Evolutionary conservation across 2,329 filamentous ascomycete species (phyloP), one percentile per base, ranked within the genome.

Genomic region (Colletotrichum sp.): DNA sequence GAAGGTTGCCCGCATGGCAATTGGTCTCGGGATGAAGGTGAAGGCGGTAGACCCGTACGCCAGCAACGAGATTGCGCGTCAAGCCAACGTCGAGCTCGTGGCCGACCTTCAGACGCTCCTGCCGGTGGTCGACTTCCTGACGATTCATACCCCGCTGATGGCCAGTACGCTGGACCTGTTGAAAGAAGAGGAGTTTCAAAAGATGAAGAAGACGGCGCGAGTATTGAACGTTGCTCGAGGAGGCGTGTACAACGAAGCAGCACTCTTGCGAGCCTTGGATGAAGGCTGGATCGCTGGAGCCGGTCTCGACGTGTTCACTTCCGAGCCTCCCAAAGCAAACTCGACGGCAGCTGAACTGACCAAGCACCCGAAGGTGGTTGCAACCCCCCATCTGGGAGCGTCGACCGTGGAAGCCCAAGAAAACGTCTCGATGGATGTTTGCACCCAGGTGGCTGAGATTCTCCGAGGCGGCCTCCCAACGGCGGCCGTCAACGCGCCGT

Each of bases 401-500:
- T 95, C 93, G 0, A 97, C 95, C 0, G 90, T 94, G 39, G 95
- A 97, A 87, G 95, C 95, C 0, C 94, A 97, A 82, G 94, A 96
- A 81, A 96, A 96, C 77, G 94, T 96, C 5, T 94, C 93, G 2
- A 90, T 96, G 77, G 95, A 96, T 79, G 95, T 96, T 11, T 96
- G 94, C 83, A 93, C 93, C 39, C 94, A 97, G 84, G 94, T 96
- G 15, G 88, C 94, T 0, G 90, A 93, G 74, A 95, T 96, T 57
- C 87, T 97, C 4, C 87, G 88, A 0, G 94, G 94, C 5, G 93
- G 93, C 1, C 87, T 96, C 2, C 94, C 95, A 0, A 94, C 94
- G 2, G 92, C 90, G 25, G 94, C 94, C 7, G 94, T 96, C 81
- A 96, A 97, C 78, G 94, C 94, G 0, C 94, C 95, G 6, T 90